Conservation (phyloP, 805 yeast genomes). For the Nakazawaea holstii region DNA sequence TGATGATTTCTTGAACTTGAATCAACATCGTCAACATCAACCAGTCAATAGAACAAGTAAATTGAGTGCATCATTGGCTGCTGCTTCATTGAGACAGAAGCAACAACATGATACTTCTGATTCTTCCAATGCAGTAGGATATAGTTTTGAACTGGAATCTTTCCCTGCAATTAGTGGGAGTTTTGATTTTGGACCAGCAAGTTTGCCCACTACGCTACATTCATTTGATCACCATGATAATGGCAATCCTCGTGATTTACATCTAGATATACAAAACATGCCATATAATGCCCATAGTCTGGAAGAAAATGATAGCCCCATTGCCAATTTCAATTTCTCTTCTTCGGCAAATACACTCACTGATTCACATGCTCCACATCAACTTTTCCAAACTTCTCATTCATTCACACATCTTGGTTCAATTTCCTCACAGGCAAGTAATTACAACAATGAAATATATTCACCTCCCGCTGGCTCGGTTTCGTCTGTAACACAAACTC, state of each 20-base stretch:
- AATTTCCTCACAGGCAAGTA: slow-evolving; percentile 5
- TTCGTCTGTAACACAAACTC: slow-evolving; percentile 22
- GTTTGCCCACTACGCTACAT: slow-evolving; percentile 4
- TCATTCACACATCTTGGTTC: slow-evolving; percentile 8
- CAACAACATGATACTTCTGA: background rate
- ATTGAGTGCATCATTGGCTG: slow-evolving; percentile 13
- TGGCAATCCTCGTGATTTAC: background rate
- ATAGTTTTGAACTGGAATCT: slow-evolving; percentile 6
- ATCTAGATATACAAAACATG: background rate
- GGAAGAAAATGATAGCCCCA: slow-evolving; percentile 5
- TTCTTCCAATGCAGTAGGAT: background rate
- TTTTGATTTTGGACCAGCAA: slow-evolving; percentile 13
- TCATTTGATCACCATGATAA: background rate
- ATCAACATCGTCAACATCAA: slow-evolving; percentile 1
- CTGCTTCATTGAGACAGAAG: slow-evolving; percentile 2
- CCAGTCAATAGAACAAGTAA: slow-evolving; percentile 10
- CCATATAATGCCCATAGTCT: background rate
- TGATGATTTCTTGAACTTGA: slow-evolving; percentile 5
- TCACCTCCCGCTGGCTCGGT: slow-evolving; percentile 18
- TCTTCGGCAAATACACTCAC: background rate
- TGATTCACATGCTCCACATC: background rate
- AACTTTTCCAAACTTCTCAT: slow-evolving; percentile 1
- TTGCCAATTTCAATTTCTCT: background rate
- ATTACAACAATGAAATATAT: slow-evolving; percentile 10
- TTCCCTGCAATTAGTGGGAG: slow-evolving; percentile 7